phyloP scores from a whole-genome alignment of 2,329 filamentous ascomycete species.

The Talaromyces pinophilus region DNA sequence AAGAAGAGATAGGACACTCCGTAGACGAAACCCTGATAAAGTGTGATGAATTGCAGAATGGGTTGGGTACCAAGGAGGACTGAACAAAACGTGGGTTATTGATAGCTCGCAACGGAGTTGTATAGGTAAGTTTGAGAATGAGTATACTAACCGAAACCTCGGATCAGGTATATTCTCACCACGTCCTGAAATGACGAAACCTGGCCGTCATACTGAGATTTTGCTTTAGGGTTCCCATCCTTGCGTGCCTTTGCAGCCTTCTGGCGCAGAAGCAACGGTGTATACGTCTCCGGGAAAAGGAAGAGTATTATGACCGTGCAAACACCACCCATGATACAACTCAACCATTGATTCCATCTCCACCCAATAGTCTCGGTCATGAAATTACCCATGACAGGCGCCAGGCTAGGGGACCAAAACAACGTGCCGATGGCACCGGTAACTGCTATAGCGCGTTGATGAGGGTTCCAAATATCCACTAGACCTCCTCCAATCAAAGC shows the following conservation, averaged over 20 bases:
- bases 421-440: not conserved
- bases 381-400: constrained; percentile 30
- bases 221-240: constrained; percentile 38
- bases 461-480: constrained; percentile 44
- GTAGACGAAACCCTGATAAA: constrained; percentile 42
- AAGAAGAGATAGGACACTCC: constrained; percentile 17
- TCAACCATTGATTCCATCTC: constrained; percentile 28
- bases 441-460: not conserved
- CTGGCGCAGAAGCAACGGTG: constrained; percentile 49
- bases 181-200: not conserved
- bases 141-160: not conserved
- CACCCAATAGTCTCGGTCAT: constrained; percentile 27
- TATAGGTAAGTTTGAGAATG: not conserved
- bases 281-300: constrained; percentile 51
- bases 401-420: constrained; percentile 30
- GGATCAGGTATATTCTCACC: not conserved
- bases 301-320: constrained; percentile 35
- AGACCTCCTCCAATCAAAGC: constrained; percentile 45
- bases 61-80: constrained; percentile 4
- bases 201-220: not conserved
- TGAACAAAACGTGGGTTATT: not conserved
- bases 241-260: constrained; percentile 51
- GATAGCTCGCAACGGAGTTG: too few species aligned
- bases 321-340: constrained; percentile 29
- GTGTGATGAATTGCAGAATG: constrained; percentile 28